Base-by-base conservation (phyloP, 208 protist species). In the Wallacemonas rigidus region DNA sequence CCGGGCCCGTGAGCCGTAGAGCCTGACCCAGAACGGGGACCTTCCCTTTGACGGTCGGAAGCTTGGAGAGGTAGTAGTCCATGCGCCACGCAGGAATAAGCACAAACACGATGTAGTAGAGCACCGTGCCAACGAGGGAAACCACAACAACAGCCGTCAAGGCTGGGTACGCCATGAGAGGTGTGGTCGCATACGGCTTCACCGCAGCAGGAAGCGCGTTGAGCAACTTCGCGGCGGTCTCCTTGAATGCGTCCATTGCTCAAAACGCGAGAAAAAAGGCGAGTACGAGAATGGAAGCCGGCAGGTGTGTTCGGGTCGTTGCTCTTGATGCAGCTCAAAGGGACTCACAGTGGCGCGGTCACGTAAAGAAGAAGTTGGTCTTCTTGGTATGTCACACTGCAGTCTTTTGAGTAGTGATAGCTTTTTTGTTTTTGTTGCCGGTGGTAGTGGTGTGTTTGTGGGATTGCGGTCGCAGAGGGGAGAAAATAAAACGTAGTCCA, bases 21-120 rank as follows among this genome's bases (percentile, higher is more conserved):
- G 84, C 92, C 64, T 96, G 89, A 4, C 92, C 92, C 8, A 96
- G 75, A 54, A 94, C 43, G 0, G 92, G 92, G 12, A 96, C 26
- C 50, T 77, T 79, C n/a, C 84, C 77, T 39, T 79, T 81, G 17
- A 89, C 76, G 6, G 86, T 90, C 1, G 89, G 89, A 67, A 94
- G 60, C 68, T 89, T 79, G 11, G 76, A 81, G 9, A 94, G 75
- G 68, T 91, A 87, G 67, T 82, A 82, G 58, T 92, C 80, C 81
- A 89, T 89, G 56, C 85, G 76, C 64, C 89, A 47, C 1, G 70
- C 77, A n/a, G 86, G 88, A 6, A 94, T 8, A 38, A 90, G 43
- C 3, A 80, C 55, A 11, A 81, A 78, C n/a, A 86, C 65, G 38
- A 92, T 7, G 38, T 84, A 74, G 71, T 85, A 91, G 38, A 91